Conservation (phyloP, 2,329 filamentous ascomycete genomes). For the Xylariaceae sp. region DNA sequence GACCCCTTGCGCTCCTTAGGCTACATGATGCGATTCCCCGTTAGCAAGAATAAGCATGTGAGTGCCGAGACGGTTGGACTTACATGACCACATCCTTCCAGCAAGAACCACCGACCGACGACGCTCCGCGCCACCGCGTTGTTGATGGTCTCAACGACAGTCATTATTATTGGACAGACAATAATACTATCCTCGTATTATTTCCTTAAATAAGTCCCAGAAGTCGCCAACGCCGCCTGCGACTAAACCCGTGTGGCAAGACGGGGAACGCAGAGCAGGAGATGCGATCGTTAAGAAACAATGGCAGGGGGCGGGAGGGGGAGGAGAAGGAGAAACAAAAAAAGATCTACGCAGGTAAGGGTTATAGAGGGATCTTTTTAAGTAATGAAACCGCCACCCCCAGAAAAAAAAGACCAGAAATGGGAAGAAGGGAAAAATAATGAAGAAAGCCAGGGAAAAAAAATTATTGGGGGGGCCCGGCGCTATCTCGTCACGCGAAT, state of each 20-base stretch:
- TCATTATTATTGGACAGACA: conserved; percentile 3
- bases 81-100: conserved; percentile 80
- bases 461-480: conserved; percentile 5
- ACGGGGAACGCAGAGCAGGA: neutral
- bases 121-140: conserved; percentile 47
- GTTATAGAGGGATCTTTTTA: neutral
- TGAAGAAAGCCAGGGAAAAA: neutral
- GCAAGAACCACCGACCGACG: conserved; percentile 68
- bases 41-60: conserved; percentile 5
- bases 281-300: neutral
- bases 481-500: conserved; percentile 10
- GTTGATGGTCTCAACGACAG: conserved; percentile 12
- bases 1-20: conserved; percentile 67
- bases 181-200: too few species aligned
- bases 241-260: too few species aligned
- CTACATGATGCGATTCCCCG: conserved; percentile 36
- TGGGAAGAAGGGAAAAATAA: neutral
- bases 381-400: neutral
- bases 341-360: neutral
- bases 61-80: conserved; percentile 33
- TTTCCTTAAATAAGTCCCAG: too few species aligned
- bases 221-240: too few species aligned
- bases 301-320: neutral
- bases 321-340: neutral
- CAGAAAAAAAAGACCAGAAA: neutral